phyloP scores from a whole-genome alignment of 345 rosid genomes.

The Rhizophora mangle region DNA sequence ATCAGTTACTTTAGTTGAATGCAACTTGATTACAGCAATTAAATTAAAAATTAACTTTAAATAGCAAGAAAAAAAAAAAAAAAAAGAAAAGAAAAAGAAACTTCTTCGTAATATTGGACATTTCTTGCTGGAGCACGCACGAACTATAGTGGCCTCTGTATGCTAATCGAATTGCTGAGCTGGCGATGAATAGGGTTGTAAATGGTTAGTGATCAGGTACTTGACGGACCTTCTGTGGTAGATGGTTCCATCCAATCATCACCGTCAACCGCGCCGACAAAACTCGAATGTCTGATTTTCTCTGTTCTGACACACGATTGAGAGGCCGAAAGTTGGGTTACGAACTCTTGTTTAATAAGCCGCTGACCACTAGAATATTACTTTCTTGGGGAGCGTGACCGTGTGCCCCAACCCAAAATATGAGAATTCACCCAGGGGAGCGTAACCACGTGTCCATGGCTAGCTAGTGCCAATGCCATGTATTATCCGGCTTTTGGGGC shows the following conservation, averaged over 20 bases:
- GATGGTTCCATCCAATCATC: constrained; percentile 1
- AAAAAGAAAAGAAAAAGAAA: too few species aligned
- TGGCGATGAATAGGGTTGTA: background rate
- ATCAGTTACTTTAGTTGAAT: too few species aligned
- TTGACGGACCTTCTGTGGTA: background rate
- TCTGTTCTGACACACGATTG: background rate
- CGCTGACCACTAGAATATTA: constrained; percentile 4
- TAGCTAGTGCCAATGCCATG: background rate
- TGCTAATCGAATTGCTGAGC: background rate
- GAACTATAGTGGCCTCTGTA: too few species aligned
- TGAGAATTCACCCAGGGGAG: background rate
- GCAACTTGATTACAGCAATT: too few species aligned
- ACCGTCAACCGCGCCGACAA: background rate
- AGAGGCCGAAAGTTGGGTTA: background rate
- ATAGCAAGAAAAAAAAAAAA: too few species aligned
- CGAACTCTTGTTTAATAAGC: background rate
- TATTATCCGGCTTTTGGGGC: background rate
- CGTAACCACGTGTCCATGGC: too few species aligned
- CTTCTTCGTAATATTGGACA: background rate
- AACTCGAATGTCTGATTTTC: background rate
- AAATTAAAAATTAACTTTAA: too few species aligned
- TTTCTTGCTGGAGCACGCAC: background rate
- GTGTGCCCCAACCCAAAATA: background rate
- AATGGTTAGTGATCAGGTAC: background rate
- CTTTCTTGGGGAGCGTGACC: background rate